Base-by-base conservation (phyloP, 306 rosid species). In the Lathyrus tuberosus region DNA sequence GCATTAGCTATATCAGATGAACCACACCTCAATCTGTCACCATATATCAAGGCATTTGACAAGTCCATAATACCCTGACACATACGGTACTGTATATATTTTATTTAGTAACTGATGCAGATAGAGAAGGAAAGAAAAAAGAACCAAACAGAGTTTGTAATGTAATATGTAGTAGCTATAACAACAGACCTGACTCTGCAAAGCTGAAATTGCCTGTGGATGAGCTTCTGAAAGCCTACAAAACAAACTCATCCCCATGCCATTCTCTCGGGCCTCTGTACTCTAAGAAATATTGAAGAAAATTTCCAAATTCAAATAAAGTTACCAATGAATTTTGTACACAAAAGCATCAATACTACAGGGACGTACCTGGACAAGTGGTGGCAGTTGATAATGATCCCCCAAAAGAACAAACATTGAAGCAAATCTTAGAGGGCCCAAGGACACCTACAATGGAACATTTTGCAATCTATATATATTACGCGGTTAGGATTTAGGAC, bases 191-290 rank as follows among this genome's bases (percentile, higher is more conserved):
- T 94, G 98, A 81, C 92, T 88, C 83, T 82, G 96, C 52, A 94
- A 71, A 18, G 92, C 92, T 41, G 89, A 90, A 74, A 94, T 88
- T 75, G 98, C 90, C 54, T 88, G 90, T 57, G 97, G 97, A 80
- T 94, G 96, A 15, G 96, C 89, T 81, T 94, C 98, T 31, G 98
- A 94, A 30, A 94, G 95, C 87, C 94, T 88, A 68, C 98, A 78
- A 79, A 94, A 94, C 82, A 90, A 88, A 80, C 97, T 87, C 70
- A 83, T 70, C 51, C 92, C 98, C 94, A 94, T 85, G 54, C 97
- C 98, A 79, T 88, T 94, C 83, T 94, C 97, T 57, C 84, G 88
- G 62, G 98, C 98, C 80, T 94, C 98, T 54, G 79, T 72, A 77
- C 97, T 90, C 97, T 94, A 65, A 66, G 73, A 71, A 73, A 61